Percentiles rank a stretch among this genome's conserved stretches.
These are phyloP conservation scores for Trichoderma asperelloides DNA, from an alignment of 495 filamentous ascomycete genomes.

Conservation along the genomic window DNA sequence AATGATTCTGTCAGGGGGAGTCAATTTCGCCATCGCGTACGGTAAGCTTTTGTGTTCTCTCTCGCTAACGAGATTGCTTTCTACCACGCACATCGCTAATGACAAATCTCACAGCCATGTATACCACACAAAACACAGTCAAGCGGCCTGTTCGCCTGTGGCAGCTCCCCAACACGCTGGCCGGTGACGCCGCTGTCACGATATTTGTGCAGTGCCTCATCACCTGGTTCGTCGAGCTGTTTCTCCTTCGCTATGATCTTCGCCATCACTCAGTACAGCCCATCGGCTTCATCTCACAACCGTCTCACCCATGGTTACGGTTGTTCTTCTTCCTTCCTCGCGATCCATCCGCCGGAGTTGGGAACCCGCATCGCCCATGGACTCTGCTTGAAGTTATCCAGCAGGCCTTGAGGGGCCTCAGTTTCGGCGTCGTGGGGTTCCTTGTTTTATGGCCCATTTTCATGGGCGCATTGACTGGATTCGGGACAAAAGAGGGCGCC, in stretches of 20 bases:
- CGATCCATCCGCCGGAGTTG: neutral
- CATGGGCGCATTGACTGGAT: slow-evolving; percentile 21
- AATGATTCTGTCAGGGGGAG: slow-evolving; percentile 28
- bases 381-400: slow-evolving; percentile 12
- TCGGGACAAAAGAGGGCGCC: slow-evolving; percentile 18
- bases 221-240: slow-evolving; percentile 24
- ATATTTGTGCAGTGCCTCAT: slow-evolving; percentile 24
- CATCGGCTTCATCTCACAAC: slow-evolving; percentile 29
- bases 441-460: slow-evolving; percentile 19
- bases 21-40: slow-evolving; percentile 40
- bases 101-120: slow-evolving; percentile 23
- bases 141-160: slow-evolving; percentile 25
- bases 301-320: slow-evolving; percentile 10
- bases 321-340: slow-evolving; percentile 30
- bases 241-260: slow-evolving; percentile 31
- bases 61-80: neutral
- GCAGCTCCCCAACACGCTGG: slow-evolving; percentile 33
- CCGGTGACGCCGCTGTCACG: slow-evolving; percentile 32
- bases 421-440: slow-evolving; percentile 23
- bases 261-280: slow-evolving; percentile 26
- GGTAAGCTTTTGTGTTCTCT: slow-evolving; percentile 17
- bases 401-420: slow-evolving; percentile 17
- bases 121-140: slow-evolving; percentile 19
- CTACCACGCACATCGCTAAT: neutral
- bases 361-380: slow-evolving; percentile 20